These are phyloP conservation scores for Bruguiera gymnorhiza DNA, from an alignment of 345 rosid genomes.

Conservation along the genomic window DNA sequence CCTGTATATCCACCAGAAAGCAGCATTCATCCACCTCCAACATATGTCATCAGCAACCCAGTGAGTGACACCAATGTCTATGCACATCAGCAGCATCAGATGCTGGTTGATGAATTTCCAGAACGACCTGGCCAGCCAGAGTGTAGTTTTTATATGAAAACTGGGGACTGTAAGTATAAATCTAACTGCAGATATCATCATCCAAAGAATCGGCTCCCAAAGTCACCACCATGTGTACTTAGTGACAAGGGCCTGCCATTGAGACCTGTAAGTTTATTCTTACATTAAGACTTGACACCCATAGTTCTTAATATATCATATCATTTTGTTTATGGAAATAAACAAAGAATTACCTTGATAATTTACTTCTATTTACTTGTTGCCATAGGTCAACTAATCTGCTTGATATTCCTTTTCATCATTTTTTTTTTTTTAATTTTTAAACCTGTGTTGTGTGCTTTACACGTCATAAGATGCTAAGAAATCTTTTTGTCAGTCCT, in stretches of 20 bases:
- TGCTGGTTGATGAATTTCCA: slow-evolving; percentile 68
- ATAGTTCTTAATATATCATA: background rate
- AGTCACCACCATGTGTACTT: slow-evolving; percentile 48
- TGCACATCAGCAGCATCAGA: slow-evolving; percentile 45
- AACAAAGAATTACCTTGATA: background rate
- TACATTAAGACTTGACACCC: background rate
- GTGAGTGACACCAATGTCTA: slow-evolving; percentile 41
- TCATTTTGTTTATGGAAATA: background rate
- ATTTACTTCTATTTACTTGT: background rate
- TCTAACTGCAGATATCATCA: slow-evolving; percentile 87
- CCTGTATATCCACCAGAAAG: slow-evolving; percentile 54
- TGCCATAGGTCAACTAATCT: too few species aligned
- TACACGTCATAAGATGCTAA: background rate
- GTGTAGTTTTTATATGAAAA: slow-evolving; percentile 69
- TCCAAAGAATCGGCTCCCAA: slow-evolving; percentile 56
- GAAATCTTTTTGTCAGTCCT: background rate
- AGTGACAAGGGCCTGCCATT: slow-evolving; percentile 91
- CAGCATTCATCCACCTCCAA: slow-evolving; percentile 43
- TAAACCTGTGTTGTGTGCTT: too few species aligned
- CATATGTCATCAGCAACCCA: slow-evolving; percentile 40
- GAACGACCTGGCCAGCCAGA: slow-evolving; percentile 94
- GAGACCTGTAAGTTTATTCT: slow-evolving; percentile 74
- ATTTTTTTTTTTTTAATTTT: too few species aligned
- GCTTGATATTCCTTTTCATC: too few species aligned
- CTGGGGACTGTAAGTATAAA: slow-evolving; percentile 87